Percentiles rank a stretch among this genome's conserved stretches.
Conservation (phyloP, 352 stramenopile genomes). For the Phytopythium ostracodes region DNA sequence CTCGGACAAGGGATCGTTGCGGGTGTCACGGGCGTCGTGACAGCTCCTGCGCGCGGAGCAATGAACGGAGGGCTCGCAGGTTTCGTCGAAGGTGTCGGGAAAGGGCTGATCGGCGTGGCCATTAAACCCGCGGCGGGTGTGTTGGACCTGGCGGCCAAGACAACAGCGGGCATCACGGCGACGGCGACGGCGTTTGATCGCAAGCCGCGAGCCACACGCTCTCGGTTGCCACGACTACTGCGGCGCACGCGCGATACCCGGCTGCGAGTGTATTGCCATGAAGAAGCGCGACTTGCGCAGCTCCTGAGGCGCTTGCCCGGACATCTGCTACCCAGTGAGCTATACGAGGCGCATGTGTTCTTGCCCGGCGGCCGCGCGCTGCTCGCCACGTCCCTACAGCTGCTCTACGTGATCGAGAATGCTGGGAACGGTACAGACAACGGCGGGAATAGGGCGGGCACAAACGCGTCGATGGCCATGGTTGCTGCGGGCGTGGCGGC, state of each 20-base stretch:
- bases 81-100: conserved; percentile 88
- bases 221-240: conserved; percentile 76
- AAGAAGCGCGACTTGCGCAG: conserved; percentile 65
- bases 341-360: conserved; percentile 78
- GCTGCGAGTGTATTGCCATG: conserved; percentile 69
- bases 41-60: conserved; percentile 84
- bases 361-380: conserved; percentile 55
- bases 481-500: conserved; percentile 9
- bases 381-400: conserved; percentile 72
- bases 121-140: conserved; percentile 87
- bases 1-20: conserved; percentile 89
- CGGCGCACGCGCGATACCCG: conserved; percentile 66
- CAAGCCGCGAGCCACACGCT: conserved; percentile 54
- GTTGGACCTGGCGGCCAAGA: conserved; percentile 74
- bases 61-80: conserved; percentile 88
- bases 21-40: conserved; percentile 90
- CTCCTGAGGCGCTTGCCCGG: conserved; percentile 55
- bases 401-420: conserved; percentile 55
- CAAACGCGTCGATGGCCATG: conserved; percentile 16
- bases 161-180: conserved; percentile 79
- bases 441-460: background rate
- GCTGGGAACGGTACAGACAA: background rate
- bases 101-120: conserved; percentile 83
- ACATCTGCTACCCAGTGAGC: conserved; percentile 59
- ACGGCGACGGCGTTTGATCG: conserved; percentile 82